phyloP scores from a whole-genome alignment of 148 eudicot species.

The Beta vulgaris region DNA sequence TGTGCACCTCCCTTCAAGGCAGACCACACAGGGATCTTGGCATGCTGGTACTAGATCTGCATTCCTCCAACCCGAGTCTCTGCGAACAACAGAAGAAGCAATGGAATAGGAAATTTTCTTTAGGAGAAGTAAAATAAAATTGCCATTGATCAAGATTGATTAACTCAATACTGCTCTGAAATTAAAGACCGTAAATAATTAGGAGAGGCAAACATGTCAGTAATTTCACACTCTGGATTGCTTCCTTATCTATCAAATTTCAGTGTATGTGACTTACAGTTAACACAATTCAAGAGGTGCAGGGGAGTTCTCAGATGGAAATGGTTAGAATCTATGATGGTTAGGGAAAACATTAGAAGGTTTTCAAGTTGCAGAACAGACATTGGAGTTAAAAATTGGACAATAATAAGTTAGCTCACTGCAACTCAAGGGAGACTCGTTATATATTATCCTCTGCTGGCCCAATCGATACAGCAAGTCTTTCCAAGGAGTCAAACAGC shows the following conservation, averaged over 20 bases:
- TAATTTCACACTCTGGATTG: not conserved
- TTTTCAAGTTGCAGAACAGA: not conserved
- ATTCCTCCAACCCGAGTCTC: conserved; percentile 83
- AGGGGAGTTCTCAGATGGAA: not conserved
- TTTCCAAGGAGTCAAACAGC: not conserved
- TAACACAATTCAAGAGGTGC: not conserved
- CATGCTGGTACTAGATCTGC: conserved; percentile 38
- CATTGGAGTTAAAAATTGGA: not conserved
- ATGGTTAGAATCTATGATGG: not conserved
- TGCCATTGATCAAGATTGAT: not conserved
- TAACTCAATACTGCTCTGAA: not conserved
- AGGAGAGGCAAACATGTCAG: not conserved
- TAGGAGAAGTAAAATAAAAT: not conserved
- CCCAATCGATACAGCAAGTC: not conserved
- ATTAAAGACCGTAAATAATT: not conserved
- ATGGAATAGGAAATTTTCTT: conserved; percentile 1
- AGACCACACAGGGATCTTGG: conserved; percentile 88
- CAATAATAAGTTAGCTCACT: not conserved
- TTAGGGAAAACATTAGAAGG: not conserved
- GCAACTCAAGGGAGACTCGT: not conserved
- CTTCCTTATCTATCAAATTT: not conserved
- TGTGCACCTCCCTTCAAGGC: conserved; percentile 86
- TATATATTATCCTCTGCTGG: not conserved
- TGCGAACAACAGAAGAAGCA: conserved; percentile 32
- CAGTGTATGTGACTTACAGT: not conserved